A percentile compares a stretch with the other conserved stretches of the same genome.
Conservation (phyloP, 495 filamentous ascomycete species). For the Neurospora cerealis region DNA sequence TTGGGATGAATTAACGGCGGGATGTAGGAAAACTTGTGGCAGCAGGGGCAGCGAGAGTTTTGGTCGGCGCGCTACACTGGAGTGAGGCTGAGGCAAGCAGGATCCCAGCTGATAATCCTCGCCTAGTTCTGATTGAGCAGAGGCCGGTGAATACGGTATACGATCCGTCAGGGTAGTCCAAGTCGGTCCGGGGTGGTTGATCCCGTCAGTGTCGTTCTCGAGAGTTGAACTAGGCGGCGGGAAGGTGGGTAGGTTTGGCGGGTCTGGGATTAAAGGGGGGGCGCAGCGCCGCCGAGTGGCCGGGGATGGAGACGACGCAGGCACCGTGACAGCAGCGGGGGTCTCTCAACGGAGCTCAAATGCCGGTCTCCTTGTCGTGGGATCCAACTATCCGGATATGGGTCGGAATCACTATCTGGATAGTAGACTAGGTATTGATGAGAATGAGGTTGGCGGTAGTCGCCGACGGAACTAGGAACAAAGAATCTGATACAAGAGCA, state of each 20-base stretch:
- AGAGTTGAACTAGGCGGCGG: background rate
- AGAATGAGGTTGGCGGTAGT: background rate
- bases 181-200: background rate
- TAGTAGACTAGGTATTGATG: background rate
- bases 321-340: background rate
- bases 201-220: background rate
- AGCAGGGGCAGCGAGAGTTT: conserved; percentile 18
- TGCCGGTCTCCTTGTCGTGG: background rate
- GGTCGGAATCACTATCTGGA: background rate
- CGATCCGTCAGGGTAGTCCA: background rate
- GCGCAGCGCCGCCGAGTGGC: background rate
- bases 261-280: background rate
- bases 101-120: conserved; percentile 6
- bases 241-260: background rate
- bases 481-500: background rate
- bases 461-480: background rate
- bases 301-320: background rate
- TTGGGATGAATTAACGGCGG: background rate
- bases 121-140: background rate
- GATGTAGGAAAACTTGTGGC: background rate
- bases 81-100: conserved; percentile 19
- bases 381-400: background rate
- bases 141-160: background rate
- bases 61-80: background rate
- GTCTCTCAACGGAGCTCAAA: background rate